Conservation (phyloP, 2,329 filamentous ascomycete genomes). For the Aspergillus udagawae region DNA sequence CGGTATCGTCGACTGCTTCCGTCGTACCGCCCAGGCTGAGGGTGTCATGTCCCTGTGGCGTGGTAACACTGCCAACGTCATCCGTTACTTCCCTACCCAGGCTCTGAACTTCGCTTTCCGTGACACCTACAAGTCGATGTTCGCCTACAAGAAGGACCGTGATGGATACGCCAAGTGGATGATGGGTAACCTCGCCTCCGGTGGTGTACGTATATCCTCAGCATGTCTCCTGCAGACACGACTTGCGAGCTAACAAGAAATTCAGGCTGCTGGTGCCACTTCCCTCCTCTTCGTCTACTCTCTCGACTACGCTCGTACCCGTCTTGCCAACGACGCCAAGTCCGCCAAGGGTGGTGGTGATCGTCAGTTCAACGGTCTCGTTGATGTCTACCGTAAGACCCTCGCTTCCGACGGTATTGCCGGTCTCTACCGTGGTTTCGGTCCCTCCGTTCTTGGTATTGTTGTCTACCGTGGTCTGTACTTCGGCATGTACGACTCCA, state of each 20-base stretch:
- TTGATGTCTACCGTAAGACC: conserved; percentile 99
- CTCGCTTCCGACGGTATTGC: conserved; percentile 96
- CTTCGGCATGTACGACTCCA: conserved; percentile 99
- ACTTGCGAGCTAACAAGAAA: conserved; percentile 7
- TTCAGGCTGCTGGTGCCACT: conserved; percentile 91
- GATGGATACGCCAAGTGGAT: conserved; percentile 99
- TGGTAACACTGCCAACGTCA: conserved; percentile 99
- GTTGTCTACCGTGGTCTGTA: conserved; percentile 99
- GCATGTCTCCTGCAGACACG: not conserved
- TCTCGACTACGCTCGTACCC: conserved; percentile 99
- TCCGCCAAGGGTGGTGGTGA: conserved; percentile 90
- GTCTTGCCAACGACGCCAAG: conserved; percentile 99
- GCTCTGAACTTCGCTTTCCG: conserved; percentile 99
- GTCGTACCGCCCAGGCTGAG: conserved; percentile 82
- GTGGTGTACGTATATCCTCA: conserved; percentile 74
- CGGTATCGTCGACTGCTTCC: conserved; percentile 94
- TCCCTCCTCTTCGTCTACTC: conserved; percentile 99
- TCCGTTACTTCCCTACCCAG: conserved; percentile 99
- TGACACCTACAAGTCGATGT: conserved; percentile 99
- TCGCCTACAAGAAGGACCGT: conserved; percentile 99
- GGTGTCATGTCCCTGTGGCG: conserved; percentile 95
- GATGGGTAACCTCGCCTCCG: conserved; percentile 98
- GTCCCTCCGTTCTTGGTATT: conserved; percentile 98
- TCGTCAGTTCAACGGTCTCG: conserved; percentile 99
- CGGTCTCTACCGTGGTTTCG: conserved; percentile 99